These are phyloP conservation scores for Cyberlindnera samutprakarnensis DNA, from an alignment of 805 yeast species.

Conservation along the genomic window DNA sequence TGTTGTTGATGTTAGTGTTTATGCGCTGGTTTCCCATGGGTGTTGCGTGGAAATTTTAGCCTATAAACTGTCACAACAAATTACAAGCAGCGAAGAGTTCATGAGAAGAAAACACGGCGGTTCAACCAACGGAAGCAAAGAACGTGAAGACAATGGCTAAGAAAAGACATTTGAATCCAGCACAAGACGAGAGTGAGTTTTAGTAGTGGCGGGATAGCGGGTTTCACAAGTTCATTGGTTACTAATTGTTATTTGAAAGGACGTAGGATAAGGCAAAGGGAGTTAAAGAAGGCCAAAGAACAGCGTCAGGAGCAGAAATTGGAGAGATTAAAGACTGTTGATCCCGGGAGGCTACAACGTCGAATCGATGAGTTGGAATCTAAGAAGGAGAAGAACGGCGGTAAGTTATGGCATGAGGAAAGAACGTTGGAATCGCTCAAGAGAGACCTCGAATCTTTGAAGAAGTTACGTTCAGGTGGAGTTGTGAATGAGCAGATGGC, in stretches of 20 bases:
- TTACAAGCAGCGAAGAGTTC: too few relatives aligned
- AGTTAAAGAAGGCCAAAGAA: constrained; percentile 20
- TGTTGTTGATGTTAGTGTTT: too few relatives aligned
- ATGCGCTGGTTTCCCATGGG: too few relatives aligned
- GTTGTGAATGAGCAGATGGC: not conserved
- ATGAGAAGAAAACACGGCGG: too few relatives aligned
- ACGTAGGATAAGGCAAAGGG: constrained; percentile 20
- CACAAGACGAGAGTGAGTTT: constrained; percentile 14
- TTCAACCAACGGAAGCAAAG: too few relatives aligned
- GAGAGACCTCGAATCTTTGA: constrained; percentile 34
- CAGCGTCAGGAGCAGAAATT: constrained; percentile 15
- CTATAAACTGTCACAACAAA: too few relatives aligned
- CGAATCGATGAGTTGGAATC: constrained; percentile 20
- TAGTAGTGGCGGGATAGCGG: too few relatives aligned
- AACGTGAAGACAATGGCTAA: constrained; percentile 13
- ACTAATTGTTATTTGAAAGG: too few relatives aligned
- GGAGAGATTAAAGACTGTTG: constrained; percentile 18
- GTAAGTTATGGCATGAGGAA: constrained; percentile 28
- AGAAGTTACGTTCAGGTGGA: constrained; percentile 17
- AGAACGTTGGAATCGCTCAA: constrained; percentile 26
- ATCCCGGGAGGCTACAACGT: constrained; percentile 17
- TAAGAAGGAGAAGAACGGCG: constrained; percentile 25
- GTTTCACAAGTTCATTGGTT: too few relatives aligned
- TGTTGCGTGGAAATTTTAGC: too few relatives aligned
- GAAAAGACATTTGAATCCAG: constrained; percentile 1